Conservation (phyloP, 2,329 filamentous ascomycete species). For the Acephala macrosclerotiorum region DNA sequence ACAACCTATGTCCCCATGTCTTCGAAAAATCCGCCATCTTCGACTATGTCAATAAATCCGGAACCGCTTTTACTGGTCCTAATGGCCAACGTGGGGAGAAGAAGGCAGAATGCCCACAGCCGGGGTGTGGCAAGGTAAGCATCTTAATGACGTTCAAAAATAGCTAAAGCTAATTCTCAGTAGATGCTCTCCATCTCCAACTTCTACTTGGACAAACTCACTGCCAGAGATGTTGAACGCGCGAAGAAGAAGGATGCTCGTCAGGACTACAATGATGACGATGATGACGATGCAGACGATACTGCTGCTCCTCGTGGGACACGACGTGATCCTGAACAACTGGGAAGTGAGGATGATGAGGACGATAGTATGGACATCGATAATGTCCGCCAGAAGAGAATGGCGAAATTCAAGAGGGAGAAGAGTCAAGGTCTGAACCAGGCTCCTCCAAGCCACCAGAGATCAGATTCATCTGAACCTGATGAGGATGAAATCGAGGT, state of each 20-base stretch:
- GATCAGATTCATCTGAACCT: constrained; percentile 11
- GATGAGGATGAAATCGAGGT: constrained; percentile 40
- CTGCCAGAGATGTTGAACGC: constrained; percentile 65
- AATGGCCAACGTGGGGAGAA: constrained; percentile 15
- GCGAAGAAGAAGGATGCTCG: constrained; percentile 51
- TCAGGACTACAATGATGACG: constrained; percentile 53
- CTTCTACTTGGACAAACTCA: constrained; percentile 62
- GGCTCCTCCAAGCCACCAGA: constrained; percentile 17
- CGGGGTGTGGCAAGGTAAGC: constrained; percentile 67
- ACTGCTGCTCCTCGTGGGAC: constrained; percentile 39
- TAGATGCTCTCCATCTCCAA: constrained; percentile 60
- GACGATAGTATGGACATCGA: constrained; percentile 29
- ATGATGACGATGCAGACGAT: constrained; percentile 42
- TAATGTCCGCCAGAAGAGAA: constrained; percentile 17
- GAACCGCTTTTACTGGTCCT: constrained; percentile 14
- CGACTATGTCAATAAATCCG: constrained; percentile 48
- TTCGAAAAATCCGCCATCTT: constrained; percentile 73
- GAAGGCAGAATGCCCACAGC: constrained; percentile 66
- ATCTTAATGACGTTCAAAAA: neutral
- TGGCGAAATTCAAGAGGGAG: constrained; percentile 28
- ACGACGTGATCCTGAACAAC: constrained; percentile 29
- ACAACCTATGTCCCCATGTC: constrained; percentile 71
- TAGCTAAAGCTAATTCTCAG: constrained; percentile 8
- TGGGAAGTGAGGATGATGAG: constrained; percentile 28
- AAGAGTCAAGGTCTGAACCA: constrained; percentile 27